Evolutionary conservation across 2,329 filamentous ascomycete species (phyloP).

Genomic region (Calycina herbarum): DNA sequence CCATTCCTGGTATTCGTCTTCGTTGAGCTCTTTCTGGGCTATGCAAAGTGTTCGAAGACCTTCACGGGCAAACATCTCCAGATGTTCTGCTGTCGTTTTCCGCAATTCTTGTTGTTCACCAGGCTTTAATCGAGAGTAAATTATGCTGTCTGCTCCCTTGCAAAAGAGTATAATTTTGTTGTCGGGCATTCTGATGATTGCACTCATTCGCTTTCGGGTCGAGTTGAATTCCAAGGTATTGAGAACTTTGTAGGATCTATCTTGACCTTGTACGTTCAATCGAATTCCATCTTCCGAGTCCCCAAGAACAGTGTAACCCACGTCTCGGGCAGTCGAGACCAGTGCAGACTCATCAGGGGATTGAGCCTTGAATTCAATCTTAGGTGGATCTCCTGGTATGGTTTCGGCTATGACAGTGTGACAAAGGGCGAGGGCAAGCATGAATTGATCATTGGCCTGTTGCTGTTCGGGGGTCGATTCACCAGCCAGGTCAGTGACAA

Average conservation of each 20-base stretch:
- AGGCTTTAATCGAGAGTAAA: slow-evolving; percentile 84
- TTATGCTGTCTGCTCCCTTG: slow-evolving; percentile 96
- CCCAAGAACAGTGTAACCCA: slow-evolving; percentile 90
- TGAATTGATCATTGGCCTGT: slow-evolving; percentile 80
- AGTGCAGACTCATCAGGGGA: slow-evolving; percentile 95
- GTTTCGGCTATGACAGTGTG: slow-evolving; percentile 94
- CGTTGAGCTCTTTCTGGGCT: slow-evolving; percentile 75
- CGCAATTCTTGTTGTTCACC: slow-evolving; percentile 86
- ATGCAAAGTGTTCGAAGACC: slow-evolving; percentile 94
- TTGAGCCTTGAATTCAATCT: slow-evolving; percentile 93
- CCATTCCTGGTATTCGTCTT: slow-evolving; percentile 84
- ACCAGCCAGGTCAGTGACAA: slow-evolving; percentile 78
- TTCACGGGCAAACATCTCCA: slow-evolving; percentile 96
- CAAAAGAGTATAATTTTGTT: slow-evolving; percentile 88
- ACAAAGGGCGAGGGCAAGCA: slow-evolving; percentile 92
- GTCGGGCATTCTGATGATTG: slow-evolving; percentile 92
- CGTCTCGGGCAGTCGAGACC: slow-evolving; percentile 90
- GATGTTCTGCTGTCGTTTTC: slow-evolving; percentile 81
- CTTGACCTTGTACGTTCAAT: slow-evolving; percentile 82
- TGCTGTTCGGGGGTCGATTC: slow-evolving; percentile 75
- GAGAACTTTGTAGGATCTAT: slow-evolving; percentile 80
- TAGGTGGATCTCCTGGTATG: slow-evolving; percentile 84
- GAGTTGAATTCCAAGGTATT: slow-evolving; percentile 99
- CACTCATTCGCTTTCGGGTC: slow-evolving; percentile 94
- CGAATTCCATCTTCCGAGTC: slow-evolving; percentile 77